phyloP scores from a whole-genome alignment of 1,284 basidiomycete genomes.

The Leccinum subspadiceum region DNA sequence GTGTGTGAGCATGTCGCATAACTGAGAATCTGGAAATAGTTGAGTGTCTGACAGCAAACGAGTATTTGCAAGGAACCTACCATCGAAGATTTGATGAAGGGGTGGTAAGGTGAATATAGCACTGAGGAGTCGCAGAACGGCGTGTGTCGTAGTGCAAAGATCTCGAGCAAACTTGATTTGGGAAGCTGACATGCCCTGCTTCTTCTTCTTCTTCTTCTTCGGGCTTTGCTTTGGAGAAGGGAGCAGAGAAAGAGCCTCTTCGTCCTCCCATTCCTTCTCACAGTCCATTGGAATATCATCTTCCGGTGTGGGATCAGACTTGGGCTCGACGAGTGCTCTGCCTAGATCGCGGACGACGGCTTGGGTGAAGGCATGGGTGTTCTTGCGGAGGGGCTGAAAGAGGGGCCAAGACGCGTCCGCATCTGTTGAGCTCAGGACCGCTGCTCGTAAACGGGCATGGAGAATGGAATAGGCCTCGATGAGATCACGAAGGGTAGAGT shows the following conservation, averaged over 20 bases:
- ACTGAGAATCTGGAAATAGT: slow-evolving; percentile 49
- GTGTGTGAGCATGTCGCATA: slow-evolving; percentile 56
- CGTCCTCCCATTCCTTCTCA: slow-evolving; percentile 28
- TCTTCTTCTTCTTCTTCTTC: slow-evolving; percentile 42
- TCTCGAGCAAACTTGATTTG: slow-evolving; percentile 76
- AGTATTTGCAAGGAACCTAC: slow-evolving; percentile 39
- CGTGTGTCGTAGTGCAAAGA: slow-evolving; percentile 65
- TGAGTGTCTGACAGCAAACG: slow-evolving; percentile 6
- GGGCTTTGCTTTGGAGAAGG: slow-evolving; percentile 52
- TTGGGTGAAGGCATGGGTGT: slow-evolving; percentile 47
- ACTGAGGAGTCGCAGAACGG: slow-evolving; percentile 62
- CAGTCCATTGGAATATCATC: slow-evolving; percentile 26
- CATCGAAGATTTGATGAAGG: slow-evolving; percentile 56
- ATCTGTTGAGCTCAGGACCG: slow-evolving; percentile 48
- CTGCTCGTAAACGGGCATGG: slow-evolving; percentile 56
- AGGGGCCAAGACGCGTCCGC: slow-evolving; percentile 63
- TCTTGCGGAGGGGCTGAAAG: slow-evolving; percentile 62
- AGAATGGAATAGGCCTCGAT: slow-evolving; percentile 73
- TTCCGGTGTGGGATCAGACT: slow-evolving; percentile 26
- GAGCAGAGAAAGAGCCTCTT: slow-evolving; percentile 38
- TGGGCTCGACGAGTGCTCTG: slow-evolving; percentile 59
- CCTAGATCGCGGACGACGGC: slow-evolving; percentile 63
- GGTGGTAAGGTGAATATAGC: slow-evolving; percentile 58
- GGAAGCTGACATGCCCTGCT: slow-evolving; percentile 64
- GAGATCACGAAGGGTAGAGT: slow-evolving; percentile 50